Percentiles rank a stretch among this genome's conserved stretches.
These are phyloP conservation scores for Penicillium thymicola DNA, from an alignment of 2,329 filamentous ascomycete genomes.

Conservation along the genomic window DNA sequence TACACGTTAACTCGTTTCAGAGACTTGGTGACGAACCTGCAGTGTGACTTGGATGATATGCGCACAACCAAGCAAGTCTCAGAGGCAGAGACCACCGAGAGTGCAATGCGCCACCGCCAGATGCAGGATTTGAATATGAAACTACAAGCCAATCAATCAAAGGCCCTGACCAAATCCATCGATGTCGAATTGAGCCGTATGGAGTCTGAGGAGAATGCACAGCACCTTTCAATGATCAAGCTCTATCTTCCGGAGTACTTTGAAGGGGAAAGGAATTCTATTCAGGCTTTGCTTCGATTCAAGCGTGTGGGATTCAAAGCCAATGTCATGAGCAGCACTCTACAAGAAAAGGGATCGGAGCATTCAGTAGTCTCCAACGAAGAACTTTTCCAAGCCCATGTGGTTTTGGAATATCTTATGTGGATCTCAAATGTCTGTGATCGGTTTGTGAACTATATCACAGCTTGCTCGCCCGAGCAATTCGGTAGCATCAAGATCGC, in stretches of 20 bases:
- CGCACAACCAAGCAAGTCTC: constrained; percentile 87
- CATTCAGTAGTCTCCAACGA: constrained; percentile 67
- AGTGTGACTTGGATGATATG: constrained; percentile 87
- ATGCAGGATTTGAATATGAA: constrained; percentile 98
- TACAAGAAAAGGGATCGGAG: constrained; percentile 72
- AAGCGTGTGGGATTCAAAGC: constrained; percentile 87
- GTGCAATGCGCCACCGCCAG: constrained; percentile 80
- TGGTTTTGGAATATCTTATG: constrained; percentile 78
- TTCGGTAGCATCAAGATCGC: constrained; percentile 78
- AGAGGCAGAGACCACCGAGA: constrained; percentile 86
- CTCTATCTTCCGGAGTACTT: constrained; percentile 85
- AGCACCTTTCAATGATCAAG: constrained; percentile 85
- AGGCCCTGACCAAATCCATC: constrained; percentile 91
- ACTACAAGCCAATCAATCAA: constrained; percentile 82
- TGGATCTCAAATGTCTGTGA: constrained; percentile 82
- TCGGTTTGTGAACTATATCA: constrained; percentile 77
- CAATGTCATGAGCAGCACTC: constrained; percentile 69
- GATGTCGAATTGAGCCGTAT: constrained; percentile 83
- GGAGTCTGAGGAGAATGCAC: constrained; percentile 81
- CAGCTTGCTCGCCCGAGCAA: constrained; percentile 70
- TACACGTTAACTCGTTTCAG: constrained; percentile 86
- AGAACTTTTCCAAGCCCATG: constrained; percentile 74
- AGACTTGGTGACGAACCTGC: constrained; percentile 79
- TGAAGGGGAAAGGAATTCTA: constrained; percentile 74
- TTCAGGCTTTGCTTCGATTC: constrained; percentile 85